Evolutionary conservation across 768 basidiomycete species (phyloP).

Genomic region (Lentinula guzmanii): DNA sequence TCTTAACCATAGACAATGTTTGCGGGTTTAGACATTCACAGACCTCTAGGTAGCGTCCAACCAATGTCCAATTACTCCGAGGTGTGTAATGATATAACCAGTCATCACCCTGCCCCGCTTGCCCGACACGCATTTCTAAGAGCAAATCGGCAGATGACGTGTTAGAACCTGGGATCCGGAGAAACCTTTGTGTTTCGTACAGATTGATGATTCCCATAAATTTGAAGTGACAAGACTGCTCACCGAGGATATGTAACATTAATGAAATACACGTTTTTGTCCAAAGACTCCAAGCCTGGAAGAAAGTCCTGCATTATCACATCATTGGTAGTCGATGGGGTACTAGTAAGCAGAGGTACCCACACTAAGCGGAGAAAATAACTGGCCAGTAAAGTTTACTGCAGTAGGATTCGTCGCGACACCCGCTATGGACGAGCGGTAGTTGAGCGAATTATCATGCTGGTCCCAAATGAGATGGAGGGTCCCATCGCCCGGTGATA

Average conservation of each 20-base stretch:
- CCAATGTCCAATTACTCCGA: slow-evolving; percentile 18
- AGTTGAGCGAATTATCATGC: slow-evolving; percentile 28
- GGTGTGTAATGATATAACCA: slow-evolving; percentile 29
- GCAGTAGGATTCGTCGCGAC: slow-evolving; percentile 21
- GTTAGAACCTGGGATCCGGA: neutral
- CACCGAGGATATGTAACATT: slow-evolving; percentile 32
- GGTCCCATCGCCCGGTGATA: slow-evolving; percentile 28
- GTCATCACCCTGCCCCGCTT: slow-evolving; percentile 30
- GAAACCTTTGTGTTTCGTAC: neutral
- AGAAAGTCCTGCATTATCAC: slow-evolving; percentile 21
- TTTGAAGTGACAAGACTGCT: slow-evolving; percentile 11
- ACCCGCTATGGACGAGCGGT: slow-evolving; percentile 22
- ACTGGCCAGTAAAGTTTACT: slow-evolving; percentile 15
- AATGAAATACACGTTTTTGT: slow-evolving; percentile 23
- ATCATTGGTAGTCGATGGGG: neutral
- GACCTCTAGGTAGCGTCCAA: slow-evolving; percentile 29
- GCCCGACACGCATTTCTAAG: slow-evolving; percentile 27
- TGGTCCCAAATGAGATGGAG: slow-evolving; percentile 29
- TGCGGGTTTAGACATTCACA: neutral
- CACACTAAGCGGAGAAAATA: slow-evolving; percentile 22
- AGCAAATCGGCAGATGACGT: slow-evolving; percentile 20
- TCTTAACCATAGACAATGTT: neutral
- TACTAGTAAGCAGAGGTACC: neutral
- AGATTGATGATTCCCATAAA: neutral
- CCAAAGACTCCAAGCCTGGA: slow-evolving; percentile 23